Evolutionary conservation across 371 early-diverging fungal genomes (phyloP), one percentile per base, ranked within the genome.

Genomic region (Mucor mucedo): DNA sequence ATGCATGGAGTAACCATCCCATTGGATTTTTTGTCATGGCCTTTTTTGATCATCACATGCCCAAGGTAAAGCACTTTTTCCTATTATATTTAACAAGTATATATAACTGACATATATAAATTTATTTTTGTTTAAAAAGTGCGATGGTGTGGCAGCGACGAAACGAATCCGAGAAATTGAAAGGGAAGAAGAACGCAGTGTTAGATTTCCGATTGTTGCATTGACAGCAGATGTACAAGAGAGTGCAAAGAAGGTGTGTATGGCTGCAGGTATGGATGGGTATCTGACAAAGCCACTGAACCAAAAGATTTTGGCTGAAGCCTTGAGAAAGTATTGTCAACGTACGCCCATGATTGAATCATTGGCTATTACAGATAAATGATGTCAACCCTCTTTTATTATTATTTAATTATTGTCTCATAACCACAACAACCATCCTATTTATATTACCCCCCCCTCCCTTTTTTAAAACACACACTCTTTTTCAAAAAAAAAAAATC

Each of bases 41-140:
- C 1, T 78, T 80, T 35, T 78, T 80, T 67, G 80, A 80, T 59
- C 80, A 80, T 57, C 80, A 80, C 55, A 80, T 80, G 80, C 80
- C 80, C 16, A 73, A 76, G 61, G 78, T 77, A 69, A 66, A 9
- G 21, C 42, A 40, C 9, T 0, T 42, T 3, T 38, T 14, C n/a
- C 33, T 1, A 16, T 27, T n/a, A n/a, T n/a, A n/a, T n/a, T n/a
- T 38, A 32, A 10, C 30, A 13, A 52, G 40, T 21, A n/a, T 44
- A 45, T 44, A 44, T 48, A 16, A 8, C 42, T 50, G 13, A 13
- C 4, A 13, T 29, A 4, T 27, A 4, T 47, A 7, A 21, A 7
- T 21, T 21, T 21, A 47, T 47, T 27, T 48, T 13, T 29, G 2
- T 30, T 9, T 28, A 42, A 29, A 48, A 57, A 76, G 70, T 80